Conservation (phyloP, 768 basidiomycete species). For the Lactarius sanguifluus region DNA sequence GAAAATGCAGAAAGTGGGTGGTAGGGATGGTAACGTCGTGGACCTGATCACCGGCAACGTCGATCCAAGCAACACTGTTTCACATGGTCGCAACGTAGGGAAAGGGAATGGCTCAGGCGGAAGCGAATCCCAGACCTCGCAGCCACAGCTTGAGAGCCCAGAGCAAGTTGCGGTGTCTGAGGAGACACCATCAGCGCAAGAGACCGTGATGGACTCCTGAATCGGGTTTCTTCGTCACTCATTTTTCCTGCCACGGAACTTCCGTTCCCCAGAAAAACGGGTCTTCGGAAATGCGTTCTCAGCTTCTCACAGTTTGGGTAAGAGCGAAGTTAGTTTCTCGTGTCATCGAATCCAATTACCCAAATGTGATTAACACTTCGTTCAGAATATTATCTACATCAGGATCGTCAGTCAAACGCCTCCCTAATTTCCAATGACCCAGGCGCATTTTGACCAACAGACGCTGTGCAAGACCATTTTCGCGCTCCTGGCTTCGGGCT, state of each 20-base stretch:
- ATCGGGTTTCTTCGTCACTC: not conserved
- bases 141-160: not conserved
- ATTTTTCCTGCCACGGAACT: not conserved
- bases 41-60: slow-evolving; percentile 21
- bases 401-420: not conserved
- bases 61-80: slow-evolving; percentile 5
- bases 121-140: not conserved
- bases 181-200: not conserved
- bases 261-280: not conserved
- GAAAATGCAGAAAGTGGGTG: slow-evolving; percentile 5
- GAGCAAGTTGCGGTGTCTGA: not conserved
- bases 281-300: not conserved
- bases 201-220: slow-evolving; percentile 5
- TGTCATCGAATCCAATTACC: not conserved
- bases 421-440: not conserved
- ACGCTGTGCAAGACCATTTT: no score
- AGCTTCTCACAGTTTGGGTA: not conserved
- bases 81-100: slow-evolving; percentile 3
- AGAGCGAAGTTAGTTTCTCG: not conserved
- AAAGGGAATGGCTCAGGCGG: not conserved
- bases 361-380: not conserved
- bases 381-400: not conserved
- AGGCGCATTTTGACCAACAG: no score
- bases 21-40: slow-evolving; percentile 11
- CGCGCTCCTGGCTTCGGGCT: no score